These are phyloP conservation scores for Xylaria sp. DNA, from an alignment of 2,329 filamentous ascomycete species.

Conservation along the genomic window DNA sequence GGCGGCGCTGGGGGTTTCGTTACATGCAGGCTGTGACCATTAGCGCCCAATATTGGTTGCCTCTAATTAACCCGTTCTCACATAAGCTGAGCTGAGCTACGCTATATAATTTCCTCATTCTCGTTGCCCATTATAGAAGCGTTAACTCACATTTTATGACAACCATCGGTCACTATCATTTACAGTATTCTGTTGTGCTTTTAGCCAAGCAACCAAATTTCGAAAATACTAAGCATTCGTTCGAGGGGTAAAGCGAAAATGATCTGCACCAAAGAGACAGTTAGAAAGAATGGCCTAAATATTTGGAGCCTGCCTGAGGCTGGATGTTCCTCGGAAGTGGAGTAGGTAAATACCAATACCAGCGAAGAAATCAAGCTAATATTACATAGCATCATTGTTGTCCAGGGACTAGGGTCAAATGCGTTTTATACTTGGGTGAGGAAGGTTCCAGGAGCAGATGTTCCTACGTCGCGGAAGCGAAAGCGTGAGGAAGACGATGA, in stretches of 20 bases:
- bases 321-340: background rate
- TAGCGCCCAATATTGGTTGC: no score
- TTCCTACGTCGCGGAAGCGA: background rate
- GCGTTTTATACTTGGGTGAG: slow-evolving; percentile 6
- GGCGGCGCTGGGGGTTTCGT: no score
- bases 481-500: background rate
- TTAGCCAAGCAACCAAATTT: background rate
- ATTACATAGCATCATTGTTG: background rate
- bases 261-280: background rate
- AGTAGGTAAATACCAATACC: background rate
- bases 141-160: no score
- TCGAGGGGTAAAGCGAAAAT: background rate
- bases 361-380: background rate
- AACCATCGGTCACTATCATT: no score
- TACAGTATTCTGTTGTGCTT: no score
- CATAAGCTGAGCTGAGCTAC: no score
- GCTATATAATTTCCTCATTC: no score
- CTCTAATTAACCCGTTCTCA: no score
- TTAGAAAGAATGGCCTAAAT: background rate
- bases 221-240: background rate
- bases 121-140: no score
- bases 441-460: background rate
- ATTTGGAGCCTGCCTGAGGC: slow-evolving; percentile 5
- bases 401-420: background rate
- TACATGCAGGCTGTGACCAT: no score